Percentiles rank a stretch among this genome's conserved stretches.
phyloP scores from a whole-genome alignment of 768 basidiomycete species.

The Dendrothele bispora region DNA sequence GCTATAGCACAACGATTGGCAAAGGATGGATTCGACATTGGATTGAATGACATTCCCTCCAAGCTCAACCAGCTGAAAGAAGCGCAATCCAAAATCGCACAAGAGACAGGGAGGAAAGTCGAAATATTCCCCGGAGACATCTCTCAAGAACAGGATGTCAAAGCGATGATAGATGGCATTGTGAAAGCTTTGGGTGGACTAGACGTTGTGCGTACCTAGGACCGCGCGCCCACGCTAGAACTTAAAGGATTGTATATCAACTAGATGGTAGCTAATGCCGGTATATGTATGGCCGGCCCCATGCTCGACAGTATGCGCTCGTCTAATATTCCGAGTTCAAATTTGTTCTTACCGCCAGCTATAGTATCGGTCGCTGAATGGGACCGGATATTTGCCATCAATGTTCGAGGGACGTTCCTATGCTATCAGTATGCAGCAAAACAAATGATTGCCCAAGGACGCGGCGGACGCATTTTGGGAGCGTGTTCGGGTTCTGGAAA shows the following conservation, averaged over 20 bases:
- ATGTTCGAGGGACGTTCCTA: slow-evolving; percentile 19
- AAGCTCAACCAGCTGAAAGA: neutral
- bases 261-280: slow-evolving; percentile 23
- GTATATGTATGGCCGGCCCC: slow-evolving; percentile 8
- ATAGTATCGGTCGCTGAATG: slow-evolving; percentile 12
- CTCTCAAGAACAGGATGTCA: slow-evolving; percentile 27
- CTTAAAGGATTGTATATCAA: neutral
- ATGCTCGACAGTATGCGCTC: neutral
- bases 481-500: slow-evolving; percentile 27
- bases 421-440: slow-evolving; percentile 24
- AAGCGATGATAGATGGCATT: slow-evolving; percentile 24
- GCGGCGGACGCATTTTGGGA: slow-evolving; percentile 28
- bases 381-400: slow-evolving; percentile 13
- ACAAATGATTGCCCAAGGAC: slow-evolving; percentile 27
- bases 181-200: slow-evolving; percentile 26
- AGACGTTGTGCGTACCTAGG: slow-evolving; percentile 25
- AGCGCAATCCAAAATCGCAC: neutral
- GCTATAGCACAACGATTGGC: slow-evolving; percentile 40
- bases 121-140: slow-evolving; percentile 23
- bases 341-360: neutral
- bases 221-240: neutral
- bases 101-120: neutral
- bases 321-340: neutral
- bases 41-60: slow-evolving; percentile 29
- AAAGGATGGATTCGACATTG: slow-evolving; percentile 35